phyloP scores from a whole-genome alignment of 768 basidiomycete genomes.

The Ramaria rubella region DNA sequence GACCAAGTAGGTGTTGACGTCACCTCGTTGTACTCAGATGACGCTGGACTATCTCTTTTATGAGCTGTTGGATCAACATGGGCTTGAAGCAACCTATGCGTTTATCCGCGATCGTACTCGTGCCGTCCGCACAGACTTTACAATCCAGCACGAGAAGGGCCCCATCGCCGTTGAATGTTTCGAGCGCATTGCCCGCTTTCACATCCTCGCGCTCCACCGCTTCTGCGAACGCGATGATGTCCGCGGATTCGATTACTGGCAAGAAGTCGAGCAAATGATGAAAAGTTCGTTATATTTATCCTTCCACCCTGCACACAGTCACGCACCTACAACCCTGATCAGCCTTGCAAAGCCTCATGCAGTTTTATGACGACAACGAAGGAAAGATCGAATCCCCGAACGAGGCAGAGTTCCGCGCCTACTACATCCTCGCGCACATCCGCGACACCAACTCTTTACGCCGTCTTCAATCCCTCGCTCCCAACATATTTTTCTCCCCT shows the following conservation, averaged over 20 bases:
- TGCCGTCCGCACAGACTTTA: conserved; percentile 87
- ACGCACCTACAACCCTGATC: conserved; percentile 2
- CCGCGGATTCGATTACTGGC: conserved; percentile 48
- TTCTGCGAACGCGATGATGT: conserved; percentile 41
- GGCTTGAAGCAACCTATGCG: conserved; percentile 63
- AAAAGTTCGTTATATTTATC: conserved; percentile 61
- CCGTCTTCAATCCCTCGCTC: conserved; percentile 51
- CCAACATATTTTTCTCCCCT: conserved; percentile 58
- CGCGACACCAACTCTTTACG: conserved; percentile 71
- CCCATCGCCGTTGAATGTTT: conserved; percentile 79
- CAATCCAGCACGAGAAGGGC: conserved; percentile 81
- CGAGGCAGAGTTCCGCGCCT: conserved; percentile 94
- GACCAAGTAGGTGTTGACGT: not conserved
- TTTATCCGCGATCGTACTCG: conserved; percentile 93
- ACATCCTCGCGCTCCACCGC: conserved; percentile 75
- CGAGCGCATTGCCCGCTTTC: conserved; percentile 90
- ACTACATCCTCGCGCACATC: conserved; percentile 88
- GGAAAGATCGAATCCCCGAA: conserved; percentile 48
- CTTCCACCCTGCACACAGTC: conserved; percentile 1
- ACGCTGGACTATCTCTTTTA: conserved; percentile 93
- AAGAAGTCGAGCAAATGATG: conserved; percentile 88
- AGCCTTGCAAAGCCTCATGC: conserved; percentile 90
- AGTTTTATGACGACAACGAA: conserved; percentile 81
- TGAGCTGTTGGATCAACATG: conserved; percentile 61
- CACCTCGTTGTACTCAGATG: conserved; percentile 35